phyloP scores from a whole-genome alignment of 2,329 filamentous ascomycete genomes.

The Cercospora canescens region DNA sequence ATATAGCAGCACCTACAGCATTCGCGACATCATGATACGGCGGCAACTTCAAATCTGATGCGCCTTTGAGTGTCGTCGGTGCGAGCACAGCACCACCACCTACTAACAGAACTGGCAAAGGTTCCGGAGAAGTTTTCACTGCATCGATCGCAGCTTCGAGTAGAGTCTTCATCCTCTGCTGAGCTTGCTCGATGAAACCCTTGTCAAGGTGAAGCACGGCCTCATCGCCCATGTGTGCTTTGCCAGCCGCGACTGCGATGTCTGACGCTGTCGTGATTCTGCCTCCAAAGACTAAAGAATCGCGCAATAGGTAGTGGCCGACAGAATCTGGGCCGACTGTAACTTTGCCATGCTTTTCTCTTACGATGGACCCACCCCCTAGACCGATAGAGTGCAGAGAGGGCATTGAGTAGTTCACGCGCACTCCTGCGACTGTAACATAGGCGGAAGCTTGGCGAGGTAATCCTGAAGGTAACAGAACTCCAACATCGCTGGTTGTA shows the following conservation, averaged over 20 bases:
- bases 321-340: constrained; percentile 60
- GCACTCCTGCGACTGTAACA: constrained; percentile 61
- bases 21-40: constrained; percentile 59
- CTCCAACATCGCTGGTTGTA: constrained; percentile 64
- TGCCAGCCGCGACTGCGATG: constrained; percentile 44
- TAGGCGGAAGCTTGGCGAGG: constrained; percentile 63
- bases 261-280: constrained; percentile 55
- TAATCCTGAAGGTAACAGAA: constrained; percentile 60
- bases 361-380: constrained; percentile 55
- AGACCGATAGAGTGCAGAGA: constrained; percentile 56
- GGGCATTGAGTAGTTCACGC: constrained; percentile 52
- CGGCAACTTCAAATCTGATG: constrained; percentile 53
- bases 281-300: constrained; percentile 57
- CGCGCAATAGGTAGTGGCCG: constrained; percentile 50
- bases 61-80: constrained; percentile 50
- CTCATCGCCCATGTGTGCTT: constrained; percentile 29
- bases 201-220: constrained; percentile 24
- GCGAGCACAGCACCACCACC: constrained; percentile 59
- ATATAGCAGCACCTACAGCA: constrained; percentile 61
- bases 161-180: constrained; percentile 46
- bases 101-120: constrained; percentile 56
- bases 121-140: constrained; percentile 58
- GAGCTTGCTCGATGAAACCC: constrained; percentile 25
- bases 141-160: constrained; percentile 56
- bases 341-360: constrained; percentile 35